Base-by-base conservation (phyloP, 768 basidiomycete genomes). In the Amanita pseudoporphyria region DNA sequence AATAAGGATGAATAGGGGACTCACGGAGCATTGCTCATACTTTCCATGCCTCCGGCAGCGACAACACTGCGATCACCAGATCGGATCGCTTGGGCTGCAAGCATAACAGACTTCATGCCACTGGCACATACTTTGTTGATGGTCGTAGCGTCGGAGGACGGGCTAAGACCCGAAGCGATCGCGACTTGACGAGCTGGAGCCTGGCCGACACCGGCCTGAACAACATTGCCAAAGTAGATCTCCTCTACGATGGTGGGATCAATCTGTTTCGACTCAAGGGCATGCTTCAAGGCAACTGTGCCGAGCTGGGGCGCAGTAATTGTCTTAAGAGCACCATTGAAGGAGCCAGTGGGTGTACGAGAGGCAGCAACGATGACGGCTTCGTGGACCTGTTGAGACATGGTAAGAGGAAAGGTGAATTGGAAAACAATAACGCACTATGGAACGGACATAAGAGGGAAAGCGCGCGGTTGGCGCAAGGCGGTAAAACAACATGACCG, bases 61-160 rank as follows among this genome's bases (percentile, higher is more conserved):
- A 96, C 86, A 44, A 96, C 78, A 35, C 69, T 80, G 52, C 86
- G 82, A 63, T 95, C 82, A 45, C 96, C 96, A 19, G 83, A 74
- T 64, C 83, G 77, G 60, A 99, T 91, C 59, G 77, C 80, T 71
- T 98, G 96, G 22, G 91, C 77, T 49, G 91, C 96, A 54, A 98
- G 75, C 67, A 92, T 96, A 69, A 98, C 80, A 24, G 94, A 77
- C 69, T 98, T 98, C 77, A 99, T 73, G 53, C 96, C 96, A 47
- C 89, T 93, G 5, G 96, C 96, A 67, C 96, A 99, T 65, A 99
- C 96, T 72, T 99, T 99, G 81, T 99, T 99, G 72, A 99, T 83
- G 43, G 96, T 99, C 32, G 96, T 98, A 18, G 95, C 94, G 70
- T 99, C 96, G 22, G 95, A 94, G 50, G 75, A 76, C 9, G 82